Conservation (phyloP, 495 filamentous ascomycete species). For the Schizothecium vesticola region DNA sequence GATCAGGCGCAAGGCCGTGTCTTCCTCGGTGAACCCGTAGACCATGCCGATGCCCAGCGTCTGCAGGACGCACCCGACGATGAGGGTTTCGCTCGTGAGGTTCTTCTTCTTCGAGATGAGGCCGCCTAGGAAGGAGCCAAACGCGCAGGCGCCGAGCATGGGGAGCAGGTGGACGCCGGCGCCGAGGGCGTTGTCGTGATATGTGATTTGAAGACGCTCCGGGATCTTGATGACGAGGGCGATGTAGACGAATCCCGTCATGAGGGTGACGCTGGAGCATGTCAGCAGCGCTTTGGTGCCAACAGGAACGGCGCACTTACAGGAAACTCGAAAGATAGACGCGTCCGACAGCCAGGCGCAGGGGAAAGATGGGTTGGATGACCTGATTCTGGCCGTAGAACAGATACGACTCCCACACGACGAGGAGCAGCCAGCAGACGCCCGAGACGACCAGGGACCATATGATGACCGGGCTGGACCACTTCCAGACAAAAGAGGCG, state of each 20-base stretch:
- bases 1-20: conserved; percentile 29
- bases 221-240: conserved; percentile 54
- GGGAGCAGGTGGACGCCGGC: conserved; percentile 58
- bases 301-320: no score
- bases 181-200: conserved; percentile 40
- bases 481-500: conserved; percentile 41
- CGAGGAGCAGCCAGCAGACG: conserved; percentile 43
- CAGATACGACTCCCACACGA: conserved; percentile 40
- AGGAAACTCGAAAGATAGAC: conserved; percentile 40
- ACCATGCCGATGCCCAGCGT: conserved; percentile 49
- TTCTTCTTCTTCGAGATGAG: conserved; percentile 40
- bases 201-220: conserved; percentile 55
- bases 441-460: conserved; percentile 38
- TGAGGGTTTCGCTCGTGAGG: conserved; percentile 46
- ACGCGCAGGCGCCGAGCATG: conserved; percentile 45
- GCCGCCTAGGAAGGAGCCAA: conserved; percentile 48
- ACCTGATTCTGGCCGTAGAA: conserved; percentile 23
- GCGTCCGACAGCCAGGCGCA: conserved; percentile 32
- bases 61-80: conserved; percentile 46
- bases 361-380: conserved; percentile 40
- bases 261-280: conserved; percentile 40
- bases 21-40: conserved; percentile 27
- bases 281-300: no score
- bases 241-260: conserved; percentile 54
- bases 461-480: conserved; percentile 43